phyloP scores from a whole-genome alignment of 495 filamentous ascomycete genomes.

The Tuber aestivum region DNA sequence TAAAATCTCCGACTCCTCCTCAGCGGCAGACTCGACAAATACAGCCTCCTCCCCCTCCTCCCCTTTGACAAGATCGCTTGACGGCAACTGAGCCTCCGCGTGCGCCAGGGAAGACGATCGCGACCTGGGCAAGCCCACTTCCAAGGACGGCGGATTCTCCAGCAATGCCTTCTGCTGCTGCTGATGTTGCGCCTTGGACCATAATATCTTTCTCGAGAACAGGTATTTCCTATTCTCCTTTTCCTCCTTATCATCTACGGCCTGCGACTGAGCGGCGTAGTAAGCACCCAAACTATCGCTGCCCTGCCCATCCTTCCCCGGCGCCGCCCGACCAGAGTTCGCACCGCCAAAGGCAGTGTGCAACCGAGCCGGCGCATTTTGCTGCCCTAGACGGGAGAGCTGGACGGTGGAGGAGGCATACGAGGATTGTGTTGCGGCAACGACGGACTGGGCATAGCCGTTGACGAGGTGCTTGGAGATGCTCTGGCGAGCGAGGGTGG shows the following conservation, averaged over 20 bases:
- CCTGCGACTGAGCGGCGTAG: slow-evolving; percentile 29
- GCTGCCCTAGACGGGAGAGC: slow-evolving; percentile 50
- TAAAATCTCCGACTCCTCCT: slow-evolving; percentile 32
- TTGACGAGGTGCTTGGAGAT: slow-evolving; percentile 92
- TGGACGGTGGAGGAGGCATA: slow-evolving; percentile 68
- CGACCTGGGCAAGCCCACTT: slow-evolving; percentile 19
- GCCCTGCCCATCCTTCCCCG: slow-evolving; percentile 68
- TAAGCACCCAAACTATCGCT: slow-evolving; percentile 42
- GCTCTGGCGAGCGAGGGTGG: slow-evolving; percentile 94
- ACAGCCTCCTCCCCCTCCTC: slow-evolving; percentile 14
- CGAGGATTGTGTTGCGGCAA: slow-evolving; percentile 86
- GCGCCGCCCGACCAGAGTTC: slow-evolving; percentile 56
- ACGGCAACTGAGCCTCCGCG: slow-evolving; percentile 24
- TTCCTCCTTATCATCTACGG: slow-evolving; percentile 35
- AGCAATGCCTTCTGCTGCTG: slow-evolving; percentile 37
- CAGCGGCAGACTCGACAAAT: slow-evolving; percentile 43
- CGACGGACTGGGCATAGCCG: slow-evolving; percentile 95
- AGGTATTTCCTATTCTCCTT: slow-evolving; percentile 41
- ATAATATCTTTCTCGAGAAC: slow-evolving; percentile 42
- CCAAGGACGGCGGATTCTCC: slow-evolving; percentile 21
- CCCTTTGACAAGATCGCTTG: slow-evolving; percentile 12
- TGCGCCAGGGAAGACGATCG: slow-evolving; percentile 29
- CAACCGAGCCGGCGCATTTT: slow-evolving; percentile 51
- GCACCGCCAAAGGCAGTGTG: slow-evolving; percentile 56
- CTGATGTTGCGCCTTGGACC: slow-evolving; percentile 43